Percentiles rank a stretch among this genome's conserved stretches.
Conservation (phyloP, 768 basidiomycete species). For the Tricholoma bakamatsutake region DNA sequence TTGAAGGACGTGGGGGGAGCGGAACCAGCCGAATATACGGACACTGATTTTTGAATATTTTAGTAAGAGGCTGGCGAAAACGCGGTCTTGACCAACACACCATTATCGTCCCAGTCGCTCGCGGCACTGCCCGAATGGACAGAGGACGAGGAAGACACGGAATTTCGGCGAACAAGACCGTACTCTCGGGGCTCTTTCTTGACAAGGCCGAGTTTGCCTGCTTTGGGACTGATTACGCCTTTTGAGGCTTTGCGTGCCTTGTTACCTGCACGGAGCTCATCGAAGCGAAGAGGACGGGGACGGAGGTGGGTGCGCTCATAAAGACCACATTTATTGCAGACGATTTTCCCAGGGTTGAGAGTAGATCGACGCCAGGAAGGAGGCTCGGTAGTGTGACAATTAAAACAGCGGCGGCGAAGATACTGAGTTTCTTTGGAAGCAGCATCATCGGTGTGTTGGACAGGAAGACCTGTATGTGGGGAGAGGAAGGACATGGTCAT, state of each 20-base stretch:
- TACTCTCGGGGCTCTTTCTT: slow-evolving; percentile 63
- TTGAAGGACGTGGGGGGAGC: slow-evolving; percentile 60
- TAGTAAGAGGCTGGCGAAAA: slow-evolving; percentile 15
- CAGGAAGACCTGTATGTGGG: slow-evolving; percentile 49
- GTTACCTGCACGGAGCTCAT: slow-evolving; percentile 82
- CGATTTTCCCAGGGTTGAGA: slow-evolving; percentile 87
- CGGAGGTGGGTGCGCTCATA: slow-evolving; percentile 88
- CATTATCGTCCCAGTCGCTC: slow-evolving; percentile 81
- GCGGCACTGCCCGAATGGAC: slow-evolving; percentile 50
- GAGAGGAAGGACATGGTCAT: slow-evolving; percentile 33
- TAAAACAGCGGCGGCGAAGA: slow-evolving; percentile 82
- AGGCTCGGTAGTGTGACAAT: slow-evolving; percentile 89
- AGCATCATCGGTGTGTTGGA: slow-evolving; percentile 88
- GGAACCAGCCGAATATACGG: slow-evolving; percentile 54
- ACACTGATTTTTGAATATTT: slow-evolving; percentile 27
- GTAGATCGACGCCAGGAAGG: slow-evolving; percentile 86
- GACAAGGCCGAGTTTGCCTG: slow-evolving; percentile 29
- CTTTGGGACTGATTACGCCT: slow-evolving; percentile 32
- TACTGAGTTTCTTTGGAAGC: slow-evolving; percentile 89
- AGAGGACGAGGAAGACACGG: slow-evolving; percentile 56
- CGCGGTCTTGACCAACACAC: slow-evolving; percentile 37
- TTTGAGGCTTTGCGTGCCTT: slow-evolving; percentile 63
- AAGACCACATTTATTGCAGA: slow-evolving; percentile 91
- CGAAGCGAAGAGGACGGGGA: slow-evolving; percentile 78
- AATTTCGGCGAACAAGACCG: slow-evolving; percentile 49